Evolutionary conservation across 768 basidiomycete species (phyloP).

Genomic region (Rhodotorula paludigena): DNA sequence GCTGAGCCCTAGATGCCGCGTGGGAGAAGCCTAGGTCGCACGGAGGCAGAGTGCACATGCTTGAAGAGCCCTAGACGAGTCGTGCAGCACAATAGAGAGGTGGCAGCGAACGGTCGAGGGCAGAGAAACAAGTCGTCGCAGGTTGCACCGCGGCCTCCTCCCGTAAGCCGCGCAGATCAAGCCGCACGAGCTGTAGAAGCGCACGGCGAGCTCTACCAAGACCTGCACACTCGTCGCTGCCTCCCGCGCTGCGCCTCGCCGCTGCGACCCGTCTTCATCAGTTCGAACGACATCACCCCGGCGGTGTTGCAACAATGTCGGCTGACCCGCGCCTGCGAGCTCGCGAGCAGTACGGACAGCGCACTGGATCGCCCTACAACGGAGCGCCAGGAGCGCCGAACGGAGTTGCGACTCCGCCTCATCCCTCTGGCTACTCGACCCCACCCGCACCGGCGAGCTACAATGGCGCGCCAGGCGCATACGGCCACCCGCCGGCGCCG

Average conservation of each 20-base stretch:
- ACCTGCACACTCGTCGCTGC: no score
- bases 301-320: constrained; percentile 8
- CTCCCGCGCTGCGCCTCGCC: neutral
- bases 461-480: neutral
- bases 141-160: no score
- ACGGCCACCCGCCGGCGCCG: neutral
- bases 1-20: no score
- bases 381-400: neutral
- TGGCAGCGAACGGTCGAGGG: no score
- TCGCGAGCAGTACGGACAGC: constrained; percentile 12
- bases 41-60: no score
- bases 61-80: no score
- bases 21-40: no score
- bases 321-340: constrained; percentile 17
- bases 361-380: constrained; percentile 2
- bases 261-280: neutral
- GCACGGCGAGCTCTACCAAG: no score
- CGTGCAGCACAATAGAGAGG: no score
- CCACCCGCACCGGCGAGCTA: neutral
- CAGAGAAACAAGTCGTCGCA: no score
- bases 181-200: no score
- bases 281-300: neutral
- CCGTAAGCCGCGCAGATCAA: no score
- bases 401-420: neutral
- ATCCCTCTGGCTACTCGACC: neutral